These are phyloP conservation scores for Juglanconis sp. DNA, from an alignment of 2,329 filamentous ascomycete species.

Conservation along the genomic window DNA sequence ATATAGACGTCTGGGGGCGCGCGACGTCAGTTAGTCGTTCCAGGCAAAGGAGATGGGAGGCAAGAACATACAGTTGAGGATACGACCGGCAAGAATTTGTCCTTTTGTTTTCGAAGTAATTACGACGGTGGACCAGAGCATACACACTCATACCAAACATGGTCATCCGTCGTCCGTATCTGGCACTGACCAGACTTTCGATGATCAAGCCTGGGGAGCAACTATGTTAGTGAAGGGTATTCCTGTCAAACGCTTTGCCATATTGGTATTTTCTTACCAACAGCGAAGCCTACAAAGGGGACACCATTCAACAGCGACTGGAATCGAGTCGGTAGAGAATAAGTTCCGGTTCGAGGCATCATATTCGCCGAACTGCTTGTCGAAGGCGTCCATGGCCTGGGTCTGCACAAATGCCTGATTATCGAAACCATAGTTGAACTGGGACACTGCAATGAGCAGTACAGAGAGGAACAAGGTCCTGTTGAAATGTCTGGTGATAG, in stretches of 20 bases:
- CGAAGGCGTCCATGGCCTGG: constrained; percentile 36
- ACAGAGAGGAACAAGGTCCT: neutral
- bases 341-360: constrained; percentile 21
- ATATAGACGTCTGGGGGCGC: constrained; percentile 29
- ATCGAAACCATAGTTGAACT: constrained; percentile 38
- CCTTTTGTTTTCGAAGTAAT: constrained; percentile 28
- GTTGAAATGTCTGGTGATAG: neutral
- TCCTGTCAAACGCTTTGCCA: too few species aligned
- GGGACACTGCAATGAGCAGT: constrained; percentile 30
- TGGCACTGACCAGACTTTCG: constrained; percentile 27
- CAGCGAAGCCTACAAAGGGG: constrained; percentile 29
- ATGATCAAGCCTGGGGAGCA: constrained; percentile 23
- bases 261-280: constrained; percentile 11
- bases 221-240: too few species aligned
- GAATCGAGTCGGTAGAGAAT: constrained; percentile 27
- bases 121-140: constrained; percentile 28
- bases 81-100: constrained; percentile 33
- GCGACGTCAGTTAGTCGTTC: neutral
- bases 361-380: constrained; percentile 29
- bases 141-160: constrained; percentile 37
- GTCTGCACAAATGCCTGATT: constrained; percentile 31
- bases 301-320: constrained; percentile 34
- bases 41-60: neutral
- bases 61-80: constrained; percentile 27
- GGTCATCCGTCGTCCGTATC: constrained; percentile 31